phyloP scores from a whole-genome alignment of 768 basidiomycete genomes.

The Exidia glandulosa region DNA sequence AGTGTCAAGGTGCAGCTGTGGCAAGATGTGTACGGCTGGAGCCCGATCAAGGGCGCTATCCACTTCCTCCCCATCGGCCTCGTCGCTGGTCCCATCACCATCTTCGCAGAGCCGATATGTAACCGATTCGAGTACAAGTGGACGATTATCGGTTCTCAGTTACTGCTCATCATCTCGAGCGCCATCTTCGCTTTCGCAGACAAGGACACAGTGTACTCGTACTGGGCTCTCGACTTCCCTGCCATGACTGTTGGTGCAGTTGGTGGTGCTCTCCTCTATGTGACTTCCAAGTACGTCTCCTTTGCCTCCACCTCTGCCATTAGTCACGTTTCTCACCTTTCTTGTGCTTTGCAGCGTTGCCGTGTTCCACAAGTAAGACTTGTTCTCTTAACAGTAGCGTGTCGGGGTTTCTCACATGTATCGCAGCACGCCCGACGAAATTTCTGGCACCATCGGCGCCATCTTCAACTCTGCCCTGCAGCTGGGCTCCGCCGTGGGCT shows the following conservation, averaged over 20 bases:
- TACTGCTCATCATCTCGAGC: conserved; percentile 27
- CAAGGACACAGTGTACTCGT: conserved; percentile 20
- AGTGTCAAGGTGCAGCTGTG: conserved; percentile 1
- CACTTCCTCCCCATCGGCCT: conserved; percentile 23
- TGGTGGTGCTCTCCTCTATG: conserved; percentile 35
- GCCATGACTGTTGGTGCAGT: conserved; percentile 37
- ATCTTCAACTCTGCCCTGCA: conserved; percentile 46
- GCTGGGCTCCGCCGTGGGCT: conserved; percentile 39
- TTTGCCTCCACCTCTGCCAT: not conserved
- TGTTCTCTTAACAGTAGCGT: not conserved
- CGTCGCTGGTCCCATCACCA: conserved; percentile 21
- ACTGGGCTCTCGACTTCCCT: conserved; percentile 40
- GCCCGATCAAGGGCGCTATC: conserved; percentile 5
- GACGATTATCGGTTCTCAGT: conserved; percentile 33
- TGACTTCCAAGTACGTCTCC: conserved; percentile 35
- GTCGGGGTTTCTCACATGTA: too few species aligned
- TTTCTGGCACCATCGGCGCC: conserved; percentile 43
- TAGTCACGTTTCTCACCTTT: not conserved
- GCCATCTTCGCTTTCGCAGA: conserved; percentile 32
- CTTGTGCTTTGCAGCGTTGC: too few species aligned
- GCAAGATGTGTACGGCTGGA: conserved; percentile 4
- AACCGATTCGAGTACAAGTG: conserved; percentile 23
- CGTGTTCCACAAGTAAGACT: conserved; percentile 36
- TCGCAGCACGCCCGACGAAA: conserved; percentile 34
- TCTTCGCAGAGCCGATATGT: conserved; percentile 26